These are phyloP conservation scores for Chrysosporium queenslandicum DNA, from an alignment of 2,329 filamentous ascomycete genomes.

Conservation along the genomic window DNA sequence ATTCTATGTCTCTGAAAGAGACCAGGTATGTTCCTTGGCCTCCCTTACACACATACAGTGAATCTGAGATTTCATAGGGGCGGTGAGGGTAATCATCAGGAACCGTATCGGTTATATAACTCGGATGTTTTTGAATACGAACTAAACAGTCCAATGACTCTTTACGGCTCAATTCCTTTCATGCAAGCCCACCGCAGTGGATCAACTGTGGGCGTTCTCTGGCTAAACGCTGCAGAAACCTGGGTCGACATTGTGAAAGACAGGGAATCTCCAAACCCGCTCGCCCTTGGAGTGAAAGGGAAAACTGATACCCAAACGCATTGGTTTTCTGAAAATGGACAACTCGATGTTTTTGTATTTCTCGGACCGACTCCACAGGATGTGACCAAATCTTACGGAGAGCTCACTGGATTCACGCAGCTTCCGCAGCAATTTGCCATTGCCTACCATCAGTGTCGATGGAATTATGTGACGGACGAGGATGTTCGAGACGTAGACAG, in stretches of 20 bases:
- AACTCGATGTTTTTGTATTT: constrained; percentile 89
- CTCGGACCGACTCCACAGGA: constrained; percentile 78
- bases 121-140: constrained; percentile 97
- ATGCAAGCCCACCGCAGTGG: constrained; percentile 95
- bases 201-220: constrained; percentile 91
- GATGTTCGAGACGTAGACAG: constrained; percentile 94
- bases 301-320: constrained; percentile 78
- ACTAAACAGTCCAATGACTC: constrained; percentile 92
- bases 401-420: constrained; percentile 83
- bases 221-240: constrained; percentile 93
- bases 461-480: constrained; percentile 97
- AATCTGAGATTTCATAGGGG: constrained; percentile 44
- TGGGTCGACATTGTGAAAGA: constrained; percentile 91
- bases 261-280: constrained; percentile 61
- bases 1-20: constrained; percentile 75
- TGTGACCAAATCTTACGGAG: constrained; percentile 69
- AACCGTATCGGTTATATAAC: constrained; percentile 94
- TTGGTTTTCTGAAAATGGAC: constrained; percentile 89
- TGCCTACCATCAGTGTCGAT: constrained; percentile 93
- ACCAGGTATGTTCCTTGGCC: constrained; percentile 50
- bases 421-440: constrained; percentile 88
- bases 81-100: constrained; percentile 69
- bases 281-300: constrained; percentile 59
- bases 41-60: constrained; percentile 14
- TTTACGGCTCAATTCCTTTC: constrained; percentile 94